Conservation (phyloP, 257 asterid genomes). For the Penstemon davidsonii region DNA sequence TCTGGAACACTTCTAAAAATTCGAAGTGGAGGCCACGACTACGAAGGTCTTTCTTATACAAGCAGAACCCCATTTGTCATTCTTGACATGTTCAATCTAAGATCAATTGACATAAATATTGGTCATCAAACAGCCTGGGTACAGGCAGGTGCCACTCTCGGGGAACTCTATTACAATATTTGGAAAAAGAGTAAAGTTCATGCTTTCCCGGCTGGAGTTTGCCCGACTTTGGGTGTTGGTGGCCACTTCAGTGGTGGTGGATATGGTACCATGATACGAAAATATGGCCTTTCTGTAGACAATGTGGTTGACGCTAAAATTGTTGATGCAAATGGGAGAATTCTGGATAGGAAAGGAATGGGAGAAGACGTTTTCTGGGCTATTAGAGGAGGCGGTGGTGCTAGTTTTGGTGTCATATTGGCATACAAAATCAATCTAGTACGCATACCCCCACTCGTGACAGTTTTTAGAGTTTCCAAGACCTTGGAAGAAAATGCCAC, state of each 20-base stretch:
- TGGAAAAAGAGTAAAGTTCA: constrained; percentile 29
- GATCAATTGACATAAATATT: constrained; percentile 14
- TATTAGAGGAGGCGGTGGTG: constrained; percentile 39
- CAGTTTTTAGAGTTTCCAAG: constrained; percentile 19
- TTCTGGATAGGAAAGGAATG: constrained; percentile 31
- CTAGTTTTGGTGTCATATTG: constrained; percentile 35
- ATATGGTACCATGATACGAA: constrained; percentile 35
- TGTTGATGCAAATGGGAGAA: constrained; percentile 31
- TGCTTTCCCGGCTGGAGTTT: constrained; percentile 36
- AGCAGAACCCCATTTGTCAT: constrained; percentile 14
- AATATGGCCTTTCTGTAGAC: constrained; percentile 33
- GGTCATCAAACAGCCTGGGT: constrained; percentile 30
- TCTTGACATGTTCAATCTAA: constrained; percentile 29
- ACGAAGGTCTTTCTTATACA: constrained; percentile 39
- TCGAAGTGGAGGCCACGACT: constrained; percentile 45
- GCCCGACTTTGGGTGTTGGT: constrained; percentile 32
- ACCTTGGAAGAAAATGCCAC: constrained; percentile 27
- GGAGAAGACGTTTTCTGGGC: constrained; percentile 50
- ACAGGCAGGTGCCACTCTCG: constrained; percentile 31
- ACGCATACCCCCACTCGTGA: constrained; percentile 26
- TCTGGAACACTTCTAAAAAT: not conserved
- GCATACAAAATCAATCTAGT: constrained; percentile 33
- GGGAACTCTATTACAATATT: constrained; percentile 33
- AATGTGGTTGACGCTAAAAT: constrained; percentile 35
- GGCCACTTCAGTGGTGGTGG: constrained; percentile 41